A percentile compares a stretch with the other conserved stretches of the same genome.
Evolutionary conservation across 2,329 filamentous ascomycete genomes (phyloP).

Genomic region (Botryotinia globosa): DNA sequence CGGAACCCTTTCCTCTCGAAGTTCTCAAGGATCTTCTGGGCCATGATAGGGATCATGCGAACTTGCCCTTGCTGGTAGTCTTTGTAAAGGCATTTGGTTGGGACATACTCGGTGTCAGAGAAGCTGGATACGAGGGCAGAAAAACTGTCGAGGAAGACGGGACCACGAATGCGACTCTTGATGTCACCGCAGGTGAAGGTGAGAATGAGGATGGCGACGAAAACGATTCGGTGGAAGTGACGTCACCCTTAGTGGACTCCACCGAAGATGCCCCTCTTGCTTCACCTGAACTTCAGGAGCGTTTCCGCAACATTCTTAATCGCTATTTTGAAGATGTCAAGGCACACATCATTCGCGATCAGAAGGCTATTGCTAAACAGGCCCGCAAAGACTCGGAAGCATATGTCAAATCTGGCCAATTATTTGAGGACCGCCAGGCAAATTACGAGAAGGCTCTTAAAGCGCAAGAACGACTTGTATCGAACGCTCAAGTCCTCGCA

Average conservation of each 20-base stretch:
- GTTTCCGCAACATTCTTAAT: slow-evolving; percentile 80
- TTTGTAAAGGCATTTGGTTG: slow-evolving; percentile 96
- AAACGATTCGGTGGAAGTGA: slow-evolving; percentile 44
- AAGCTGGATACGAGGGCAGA: slow-evolving; percentile 69
- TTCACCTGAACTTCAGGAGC: slow-evolving; percentile 72
- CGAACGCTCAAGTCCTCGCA: slow-evolving; percentile 87
- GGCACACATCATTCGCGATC: slow-evolving; percentile 81
- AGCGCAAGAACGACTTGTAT: slow-evolving; percentile 81
- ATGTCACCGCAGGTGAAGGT: slow-evolving; percentile 46
- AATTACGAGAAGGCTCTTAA: slow-evolving; percentile 95
- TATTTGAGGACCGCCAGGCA: slow-evolving; percentile 94
- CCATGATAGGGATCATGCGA: slow-evolving; percentile 87
- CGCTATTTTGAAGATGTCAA: slow-evolving; percentile 95
- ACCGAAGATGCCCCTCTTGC: slow-evolving; percentile 71
- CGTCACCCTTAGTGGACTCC: slow-evolving; percentile 44
- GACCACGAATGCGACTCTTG: slow-evolving; percentile 49
- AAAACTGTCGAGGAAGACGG: slow-evolving; percentile 83
- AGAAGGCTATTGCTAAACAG: slow-evolving; percentile 82
- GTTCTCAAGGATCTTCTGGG: slow-evolving; percentile 96
- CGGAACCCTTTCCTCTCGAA: slow-evolving; percentile 92
- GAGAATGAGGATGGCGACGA: slow-evolving; percentile 43
- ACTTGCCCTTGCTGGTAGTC: slow-evolving; percentile 85
- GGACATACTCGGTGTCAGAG: slow-evolving; percentile 84
- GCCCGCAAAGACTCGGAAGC: slow-evolving; percentile 94
- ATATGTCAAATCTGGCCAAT: slow-evolving; percentile 96